These are phyloP conservation scores for Arabidopsis thaliana DNA, from an alignment of 345 rosid genomes.

Conservation along the genomic window TAIR10.1 NC_003076.8:22771001-22771500, in stretches of 20 bases:
- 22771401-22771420: constrained; percentile 39
- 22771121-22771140: constrained; percentile 33
- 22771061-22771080: constrained; percentile 56
- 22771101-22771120: constrained; percentile 9
- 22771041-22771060: constrained; percentile 58
- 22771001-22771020: constrained; percentile 62
- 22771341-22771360: constrained; percentile 26
- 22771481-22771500: constrained; percentile 27
- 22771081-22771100: constrained; percentile 29
- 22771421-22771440: constrained; percentile 27
- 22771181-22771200: constrained; percentile 66
- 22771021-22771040: constrained; percentile 52
- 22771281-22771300: constrained; percentile 72
- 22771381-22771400: constrained; percentile 20
- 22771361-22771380: constrained; percentile 33
- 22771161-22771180: constrained; percentile 23
- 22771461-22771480: constrained; percentile 43
- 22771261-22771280: constrained; percentile 85
- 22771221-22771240: constrained; percentile 87
- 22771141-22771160: not conserved
- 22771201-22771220: constrained; percentile 87
- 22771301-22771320: constrained; percentile 69
- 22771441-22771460: constrained; percentile 38
- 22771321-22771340: constrained; percentile 3
- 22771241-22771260: constrained; percentile 81